Base-by-base conservation (phyloP, 108 stramenopile species). In the Cyclostephanos invisitatus region DNA sequence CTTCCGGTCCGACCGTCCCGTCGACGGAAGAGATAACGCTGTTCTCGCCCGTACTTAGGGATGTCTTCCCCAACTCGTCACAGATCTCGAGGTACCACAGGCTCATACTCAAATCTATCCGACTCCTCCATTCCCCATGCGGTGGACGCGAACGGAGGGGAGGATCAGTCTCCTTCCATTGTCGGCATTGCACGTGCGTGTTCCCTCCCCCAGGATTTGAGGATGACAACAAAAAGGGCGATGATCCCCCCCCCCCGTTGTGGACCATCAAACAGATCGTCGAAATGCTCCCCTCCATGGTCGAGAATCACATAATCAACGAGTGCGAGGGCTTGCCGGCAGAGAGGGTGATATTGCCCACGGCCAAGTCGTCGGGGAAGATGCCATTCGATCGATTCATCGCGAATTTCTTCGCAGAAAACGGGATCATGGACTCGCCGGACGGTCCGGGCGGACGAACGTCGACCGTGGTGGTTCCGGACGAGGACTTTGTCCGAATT, bases 41-140 rank as follows among this genome's bases (percentile, higher is more conserved):
- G 14, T 72, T 72, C 48, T 72, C 71, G 29, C 71, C 71, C 21
- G 40, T 72, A 20, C 51, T 72, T 14, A 25, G 17, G 27, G 61
- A 62, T 17, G 37, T 15, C 4, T 72, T 48, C 5, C 14, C 48
- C 29, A 21, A 51, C 37, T 61, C 32, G 32, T 48, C n/a, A 3
- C 25, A 63, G 38, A 5, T 61, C 53, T 68, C 71, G 47, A 40
- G 54, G 24, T 72, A 62, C 25, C 60, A 72, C n/a, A 35, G 48
- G 9, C 47, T 29, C 53, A 38, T 72, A 3, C 71, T 72, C 12
- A n/a, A 53, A 62, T 62, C 62, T 0, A 14, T 72, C 24, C 60
- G 55, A 21, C 71, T 72, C 6, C 21, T 40, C 6, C 67, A 68
- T 42, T 35, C 25, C 36, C 47, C 46, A 6, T 63, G 22, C 0